Conservation (phyloP, 2,329 filamentous ascomycete species). For the Paecilomyces formosus region DNA sequence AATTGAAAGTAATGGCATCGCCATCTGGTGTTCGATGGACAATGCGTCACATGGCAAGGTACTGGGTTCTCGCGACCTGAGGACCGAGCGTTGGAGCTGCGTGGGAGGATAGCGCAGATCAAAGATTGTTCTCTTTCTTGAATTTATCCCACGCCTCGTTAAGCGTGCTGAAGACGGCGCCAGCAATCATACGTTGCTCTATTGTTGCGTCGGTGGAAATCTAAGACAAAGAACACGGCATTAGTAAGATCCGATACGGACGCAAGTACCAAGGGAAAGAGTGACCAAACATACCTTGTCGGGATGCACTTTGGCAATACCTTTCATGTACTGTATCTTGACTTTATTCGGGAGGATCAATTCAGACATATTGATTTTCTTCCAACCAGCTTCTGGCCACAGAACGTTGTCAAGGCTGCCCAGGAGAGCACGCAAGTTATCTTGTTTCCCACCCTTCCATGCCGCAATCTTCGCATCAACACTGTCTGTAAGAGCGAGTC, state of each 20-base stretch:
- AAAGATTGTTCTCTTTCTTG: conserved; percentile 55
- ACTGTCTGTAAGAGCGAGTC: conserved; percentile 76
- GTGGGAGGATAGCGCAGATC: conserved; percentile 1
- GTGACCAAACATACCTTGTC: conserved; percentile 69
- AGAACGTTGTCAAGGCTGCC: conserved; percentile 81
- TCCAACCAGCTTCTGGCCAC: conserved; percentile 91
- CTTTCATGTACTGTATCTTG: conserved; percentile 98
- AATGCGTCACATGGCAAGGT: neutral
- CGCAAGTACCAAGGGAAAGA: neutral
- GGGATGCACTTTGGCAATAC: conserved; percentile 95
- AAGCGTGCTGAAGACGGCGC: conserved; percentile 56
- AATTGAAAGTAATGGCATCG: neutral
- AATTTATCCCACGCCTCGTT: conserved; percentile 66
- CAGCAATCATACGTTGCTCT: conserved; percentile 60
- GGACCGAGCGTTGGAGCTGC: neutral
- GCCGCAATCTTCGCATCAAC: conserved; percentile 71
- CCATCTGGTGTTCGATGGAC: neutral
- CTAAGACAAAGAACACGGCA: conserved; percentile 27
- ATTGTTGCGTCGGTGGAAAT: conserved; percentile 58
- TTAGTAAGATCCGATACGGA: neutral
- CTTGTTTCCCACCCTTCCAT: conserved; percentile 87
- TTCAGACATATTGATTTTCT: conserved; percentile 91
- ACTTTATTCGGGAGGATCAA: conserved; percentile 88
- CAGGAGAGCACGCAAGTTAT: conserved; percentile 82
- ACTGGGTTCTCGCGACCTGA: neutral